Percentiles rank a stretch among this genome's conserved stretches.
phyloP scores from a whole-genome alignment of 495 filamentous ascomycete genomes.

The Acidiella bohemica region DNA sequence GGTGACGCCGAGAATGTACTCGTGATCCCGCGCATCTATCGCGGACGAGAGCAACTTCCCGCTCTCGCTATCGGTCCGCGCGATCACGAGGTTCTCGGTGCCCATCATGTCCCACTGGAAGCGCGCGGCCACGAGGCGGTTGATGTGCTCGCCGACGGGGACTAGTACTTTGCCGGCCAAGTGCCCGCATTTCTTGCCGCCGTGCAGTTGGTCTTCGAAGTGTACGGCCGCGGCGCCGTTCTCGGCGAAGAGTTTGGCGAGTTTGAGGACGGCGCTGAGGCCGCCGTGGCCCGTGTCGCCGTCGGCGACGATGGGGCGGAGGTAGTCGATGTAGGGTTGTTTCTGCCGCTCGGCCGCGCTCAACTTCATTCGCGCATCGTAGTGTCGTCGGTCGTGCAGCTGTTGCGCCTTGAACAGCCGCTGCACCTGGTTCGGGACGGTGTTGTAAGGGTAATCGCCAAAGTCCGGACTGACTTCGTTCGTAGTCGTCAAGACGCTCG shows the following conservation, averaged over 20 bases:
- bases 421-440: constrained; percentile 95
- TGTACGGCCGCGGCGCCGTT: constrained; percentile 93
- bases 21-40: constrained; percentile 86
- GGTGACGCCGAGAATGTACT: constrained; percentile 82
- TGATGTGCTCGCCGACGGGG: constrained; percentile 89
- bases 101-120: constrained; percentile 99
- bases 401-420: constrained; percentile 90
- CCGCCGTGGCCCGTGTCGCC: constrained; percentile 88
- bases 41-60: constrained; percentile 80
- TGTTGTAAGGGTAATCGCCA: constrained; percentile 97
- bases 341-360: constrained; percentile 52
- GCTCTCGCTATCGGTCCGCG: constrained; percentile 87
- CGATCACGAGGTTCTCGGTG: constrained; percentile 82
- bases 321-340: constrained; percentile 76
- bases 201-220: constrained; percentile 94
- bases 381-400: constrained; percentile 91
- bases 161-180: constrained; percentile 94
- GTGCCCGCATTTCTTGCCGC: constrained; percentile 97
- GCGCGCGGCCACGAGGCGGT: constrained; percentile 75
- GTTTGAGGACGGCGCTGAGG: constrained; percentile 81
- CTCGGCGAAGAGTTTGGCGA: constrained; percentile 97
- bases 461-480: constrained; percentile 97
- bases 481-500: constrained; percentile 75
- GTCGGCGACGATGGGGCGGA: constrained; percentile 93
- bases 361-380: constrained; percentile 69